These are phyloP conservation scores for Skeletonema potamos DNA, from an alignment of 108 stramenopile species.

Conservation along the genomic window DNA sequence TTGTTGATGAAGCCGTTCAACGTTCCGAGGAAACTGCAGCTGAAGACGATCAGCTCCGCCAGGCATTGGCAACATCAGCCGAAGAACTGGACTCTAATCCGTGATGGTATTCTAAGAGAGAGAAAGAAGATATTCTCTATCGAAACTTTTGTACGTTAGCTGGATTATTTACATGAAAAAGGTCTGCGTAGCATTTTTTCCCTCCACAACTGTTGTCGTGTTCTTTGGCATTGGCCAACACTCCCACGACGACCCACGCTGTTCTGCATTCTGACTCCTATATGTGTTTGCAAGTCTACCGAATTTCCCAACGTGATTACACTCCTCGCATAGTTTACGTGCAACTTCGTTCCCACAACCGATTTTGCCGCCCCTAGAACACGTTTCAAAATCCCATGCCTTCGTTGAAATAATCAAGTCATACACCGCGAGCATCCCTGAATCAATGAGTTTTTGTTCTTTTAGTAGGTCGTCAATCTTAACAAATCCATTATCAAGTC, in stretches of 20 bases:
- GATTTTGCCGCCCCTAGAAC: not conserved
- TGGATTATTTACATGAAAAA: too few relatives aligned
- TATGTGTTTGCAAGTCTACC: not conserved
- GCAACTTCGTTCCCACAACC: too few relatives aligned
- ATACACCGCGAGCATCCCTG: constrained; percentile 6
- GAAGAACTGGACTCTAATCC: not conserved
- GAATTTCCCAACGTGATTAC: constrained; percentile 5
- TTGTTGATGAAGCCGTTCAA: not conserved
- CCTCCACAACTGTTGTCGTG: too few relatives aligned
- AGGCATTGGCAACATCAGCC: constrained; percentile 4
- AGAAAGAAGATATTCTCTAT: too few relatives aligned
- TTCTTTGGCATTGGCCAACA: not conserved
- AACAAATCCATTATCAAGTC: constrained; percentile 1
- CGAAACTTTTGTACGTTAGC: too few relatives aligned
- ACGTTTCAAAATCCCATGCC: not conserved
- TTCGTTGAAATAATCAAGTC: constrained; percentile 9
- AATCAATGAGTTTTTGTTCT: not conserved
- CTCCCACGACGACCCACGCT: too few relatives aligned
- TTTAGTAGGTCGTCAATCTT: not conserved
- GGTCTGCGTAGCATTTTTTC: too few relatives aligned
- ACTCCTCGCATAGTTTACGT: not conserved
- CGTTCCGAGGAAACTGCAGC: not conserved
- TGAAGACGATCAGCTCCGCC: constrained; percentile 7
- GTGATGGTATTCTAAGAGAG: too few relatives aligned
- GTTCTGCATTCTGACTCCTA: too few relatives aligned